These are phyloP conservation scores for Xerocomus potaroensis DNA, from an alignment of 768 basidiomycete species.

Conservation along the genomic window DNA sequence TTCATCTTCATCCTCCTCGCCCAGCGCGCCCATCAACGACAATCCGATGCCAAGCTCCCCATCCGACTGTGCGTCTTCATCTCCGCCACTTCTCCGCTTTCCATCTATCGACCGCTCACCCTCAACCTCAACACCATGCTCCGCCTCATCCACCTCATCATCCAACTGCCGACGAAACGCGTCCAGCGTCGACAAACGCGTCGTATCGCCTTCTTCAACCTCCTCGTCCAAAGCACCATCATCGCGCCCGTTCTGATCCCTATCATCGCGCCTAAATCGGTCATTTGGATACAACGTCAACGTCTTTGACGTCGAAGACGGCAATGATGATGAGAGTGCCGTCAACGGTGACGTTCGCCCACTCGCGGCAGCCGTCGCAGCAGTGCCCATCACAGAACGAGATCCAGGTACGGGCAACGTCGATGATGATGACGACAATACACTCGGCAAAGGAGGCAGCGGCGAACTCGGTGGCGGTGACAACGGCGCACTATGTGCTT, in stretches of 20 bases:
- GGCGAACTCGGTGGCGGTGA: constrained; percentile 25
- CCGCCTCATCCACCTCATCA: constrained; percentile 10
- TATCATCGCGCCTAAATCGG: neutral
- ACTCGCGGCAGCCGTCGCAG: constrained; percentile 13
- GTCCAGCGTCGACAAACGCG: constrained; percentile 23
- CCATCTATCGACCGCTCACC: constrained; percentile 4
- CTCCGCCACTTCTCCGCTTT: neutral
- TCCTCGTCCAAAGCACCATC: constrained; percentile 1
- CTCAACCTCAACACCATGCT: too few species aligned
- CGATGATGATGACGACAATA: constrained; percentile 14
- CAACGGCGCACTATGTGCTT: constrained; percentile 7
- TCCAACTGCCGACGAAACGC: constrained; percentile 20
- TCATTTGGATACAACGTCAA: neutral
- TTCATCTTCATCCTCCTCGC: constrained; percentile 26
- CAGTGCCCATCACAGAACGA: neutral
- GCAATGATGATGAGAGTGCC: constrained; percentile 9
- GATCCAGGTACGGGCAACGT: neutral
- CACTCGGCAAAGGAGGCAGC: constrained; percentile 17
- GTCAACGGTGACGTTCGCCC: constrained; percentile 18
- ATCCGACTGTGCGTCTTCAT: constrained; percentile 41
- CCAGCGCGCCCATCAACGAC: constrained; percentile 54
- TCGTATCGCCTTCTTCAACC: constrained; percentile 16
- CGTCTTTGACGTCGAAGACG: too few species aligned
- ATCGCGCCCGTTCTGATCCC: neutral
- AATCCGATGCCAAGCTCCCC: constrained; percentile 68